These are phyloP conservation scores for Chalciporus chontae DNA, from an alignment of 768 basidiomycete species.

Conservation along the genomic window DNA sequence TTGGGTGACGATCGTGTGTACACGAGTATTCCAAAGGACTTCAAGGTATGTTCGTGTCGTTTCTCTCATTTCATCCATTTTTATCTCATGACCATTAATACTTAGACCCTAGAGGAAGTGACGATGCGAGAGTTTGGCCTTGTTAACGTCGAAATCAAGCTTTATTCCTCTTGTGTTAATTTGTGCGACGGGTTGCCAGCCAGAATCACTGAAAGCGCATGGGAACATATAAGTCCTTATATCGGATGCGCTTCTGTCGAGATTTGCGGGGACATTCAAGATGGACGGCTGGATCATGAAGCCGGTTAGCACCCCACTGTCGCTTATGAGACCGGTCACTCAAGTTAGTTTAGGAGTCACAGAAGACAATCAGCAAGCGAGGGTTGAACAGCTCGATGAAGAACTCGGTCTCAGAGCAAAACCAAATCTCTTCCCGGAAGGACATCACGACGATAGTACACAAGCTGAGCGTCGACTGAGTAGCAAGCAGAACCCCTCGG, in stretches of 20 bases:
- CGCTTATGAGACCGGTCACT: background rate
- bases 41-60: constrained; percentile 11
- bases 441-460: background rate
- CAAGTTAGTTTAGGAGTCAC: background rate
- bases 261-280: background rate
- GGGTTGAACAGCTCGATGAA: background rate
- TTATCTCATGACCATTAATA: background rate
- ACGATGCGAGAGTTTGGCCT: constrained; percentile 21
- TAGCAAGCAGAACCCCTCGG: background rate
- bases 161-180: constrained; percentile 21
- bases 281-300: background rate
- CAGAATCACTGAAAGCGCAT: constrained; percentile 19
- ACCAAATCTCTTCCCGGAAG: background rate
- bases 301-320: background rate
- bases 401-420: background rate
- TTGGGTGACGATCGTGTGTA: constrained; percentile 17
- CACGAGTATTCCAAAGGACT: constrained; percentile 11
- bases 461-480: background rate
- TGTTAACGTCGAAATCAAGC: constrained; percentile 8
- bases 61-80: background rate
- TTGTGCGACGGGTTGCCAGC: constrained; percentile 19
- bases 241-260: constrained; percentile 26
- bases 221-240: constrained; percentile 14
- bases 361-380: background rate
- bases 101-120: constrained; percentile 15